A percentile compares a stretch with the other conserved stretches of the same genome.
Evolutionary conservation across 1,284 basidiomycete species (phyloP).

Genomic region (Stygiomarasmius scandens): DNA sequence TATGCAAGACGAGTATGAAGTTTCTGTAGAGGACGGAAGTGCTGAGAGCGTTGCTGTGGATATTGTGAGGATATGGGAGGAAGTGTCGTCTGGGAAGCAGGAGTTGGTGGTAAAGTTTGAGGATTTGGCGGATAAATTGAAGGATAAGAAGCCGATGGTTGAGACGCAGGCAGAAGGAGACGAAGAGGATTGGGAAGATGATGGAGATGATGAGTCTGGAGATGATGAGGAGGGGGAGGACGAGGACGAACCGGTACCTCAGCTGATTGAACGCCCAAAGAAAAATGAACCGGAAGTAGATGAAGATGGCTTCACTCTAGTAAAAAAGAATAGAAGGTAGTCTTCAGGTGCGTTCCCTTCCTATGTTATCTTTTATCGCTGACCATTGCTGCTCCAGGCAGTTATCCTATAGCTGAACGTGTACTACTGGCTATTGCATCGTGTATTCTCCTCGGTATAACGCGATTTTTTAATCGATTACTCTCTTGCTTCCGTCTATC

Average conservation of each 20-base stretch:
- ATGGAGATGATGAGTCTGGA: conserved; percentile 45
- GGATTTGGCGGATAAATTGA: conserved; percentile 13
- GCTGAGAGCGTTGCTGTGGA: conserved; percentile 16
- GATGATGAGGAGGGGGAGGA: conserved; percentile 36
- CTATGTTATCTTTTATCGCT: too few relatives aligned
- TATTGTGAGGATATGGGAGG: conserved; percentile 14
- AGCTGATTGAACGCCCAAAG: conserved; percentile 44
- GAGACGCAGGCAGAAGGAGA: conserved; percentile 27
- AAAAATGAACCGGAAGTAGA: conserved; percentile 72
- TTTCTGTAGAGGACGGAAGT: conserved; percentile 15
- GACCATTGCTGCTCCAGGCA: too few relatives aligned
- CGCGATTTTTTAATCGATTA: too few relatives aligned
- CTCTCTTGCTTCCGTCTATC: too few relatives aligned
- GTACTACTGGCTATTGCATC: too few relatives aligned
- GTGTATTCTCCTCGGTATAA: too few relatives aligned
- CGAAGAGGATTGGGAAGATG: conserved; percentile 40
- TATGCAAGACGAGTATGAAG: conserved; percentile 17
- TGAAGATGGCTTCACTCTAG: conserved; percentile 86
- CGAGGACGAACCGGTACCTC: conserved; percentile 52
- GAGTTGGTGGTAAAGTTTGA: conserved; percentile 13
- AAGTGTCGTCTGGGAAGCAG: conserved; percentile 7
- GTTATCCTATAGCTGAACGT: too few relatives aligned
- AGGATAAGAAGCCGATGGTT: conserved; percentile 10
- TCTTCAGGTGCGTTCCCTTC: conserved; percentile 24
- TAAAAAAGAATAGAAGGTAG: conserved; percentile 57